Evolutionary conservation across 192 early-diverging fungal genomes (phyloP).

Genomic region (Coemansia sp.): DNA sequence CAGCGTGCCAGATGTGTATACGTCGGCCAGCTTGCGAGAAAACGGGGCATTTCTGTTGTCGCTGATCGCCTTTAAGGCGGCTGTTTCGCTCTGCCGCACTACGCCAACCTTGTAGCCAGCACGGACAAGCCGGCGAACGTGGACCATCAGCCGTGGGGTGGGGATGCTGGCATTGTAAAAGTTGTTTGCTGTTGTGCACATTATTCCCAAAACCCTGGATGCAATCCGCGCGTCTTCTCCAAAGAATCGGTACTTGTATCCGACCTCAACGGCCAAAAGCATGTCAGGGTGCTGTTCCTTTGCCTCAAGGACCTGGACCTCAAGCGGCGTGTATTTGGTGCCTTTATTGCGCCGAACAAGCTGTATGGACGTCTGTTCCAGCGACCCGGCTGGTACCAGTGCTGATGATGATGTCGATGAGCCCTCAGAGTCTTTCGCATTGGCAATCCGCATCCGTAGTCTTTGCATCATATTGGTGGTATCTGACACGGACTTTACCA

Average conservation of each 20-base stretch:
- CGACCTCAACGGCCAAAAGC: constrained; percentile 86
- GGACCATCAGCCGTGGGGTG: constrained; percentile 73
- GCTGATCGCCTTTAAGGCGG: constrained; percentile 79
- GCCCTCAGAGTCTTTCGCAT: constrained; percentile 12
- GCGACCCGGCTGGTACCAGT: background rate
- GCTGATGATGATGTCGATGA: background rate
- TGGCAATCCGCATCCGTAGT: constrained; percentile 29
- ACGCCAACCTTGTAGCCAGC: constrained; percentile 88
- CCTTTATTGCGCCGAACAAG: constrained; percentile 38
- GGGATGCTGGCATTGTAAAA: constrained; percentile 85
- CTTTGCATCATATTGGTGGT: constrained; percentile 25
- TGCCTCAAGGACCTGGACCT: constrained; percentile 77
- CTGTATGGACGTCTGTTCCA: constrained; percentile 40
- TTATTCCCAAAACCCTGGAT: constrained; percentile 76
- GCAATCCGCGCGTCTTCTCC: constrained; percentile 85
- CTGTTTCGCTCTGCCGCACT: constrained; percentile 82
- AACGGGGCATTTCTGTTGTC: constrained; percentile 76
- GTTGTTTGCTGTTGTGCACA: constrained; percentile 76
- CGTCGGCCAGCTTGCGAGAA: constrained; percentile 74
- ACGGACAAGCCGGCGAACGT: constrained; percentile 78
- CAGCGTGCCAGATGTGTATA: constrained; percentile 88
- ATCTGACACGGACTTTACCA: constrained; percentile 27
- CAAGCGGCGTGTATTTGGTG: constrained; percentile 76
- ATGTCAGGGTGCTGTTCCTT: constrained; percentile 71
- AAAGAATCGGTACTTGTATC: constrained; percentile 95